Conservation (phyloP, 148 eudicot genomes). For the Silene uniflora region DNA sequence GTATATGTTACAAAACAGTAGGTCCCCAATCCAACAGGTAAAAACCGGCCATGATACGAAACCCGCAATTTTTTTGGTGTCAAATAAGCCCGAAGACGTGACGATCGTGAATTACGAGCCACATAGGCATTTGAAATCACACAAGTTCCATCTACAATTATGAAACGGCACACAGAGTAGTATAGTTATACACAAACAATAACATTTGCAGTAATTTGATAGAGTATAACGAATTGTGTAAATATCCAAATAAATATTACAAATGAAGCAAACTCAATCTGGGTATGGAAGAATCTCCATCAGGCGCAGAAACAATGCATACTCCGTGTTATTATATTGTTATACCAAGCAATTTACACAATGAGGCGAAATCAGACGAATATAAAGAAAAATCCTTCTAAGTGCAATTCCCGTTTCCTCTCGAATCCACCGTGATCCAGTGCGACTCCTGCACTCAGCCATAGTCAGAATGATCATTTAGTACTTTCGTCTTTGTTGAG, state of each 20-base stretch:
- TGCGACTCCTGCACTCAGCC: conserved; percentile 3
- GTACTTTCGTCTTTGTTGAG: not conserved
- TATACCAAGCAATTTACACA: not conserved
- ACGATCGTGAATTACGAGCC: no score
- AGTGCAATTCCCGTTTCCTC: not conserved
- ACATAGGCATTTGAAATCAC: no score
- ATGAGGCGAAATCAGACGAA: not conserved
- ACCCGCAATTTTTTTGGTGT: no score
- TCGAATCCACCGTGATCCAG: not conserved
- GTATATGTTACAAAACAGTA: no score
- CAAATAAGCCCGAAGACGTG: no score
- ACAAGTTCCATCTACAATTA: not conserved
- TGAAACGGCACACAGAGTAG: not conserved
- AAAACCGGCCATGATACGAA: no score
- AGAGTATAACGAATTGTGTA: no score
- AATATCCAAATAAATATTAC: not conserved
- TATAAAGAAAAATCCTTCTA: not conserved
- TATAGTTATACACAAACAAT: not conserved
- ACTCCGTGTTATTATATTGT: not conserved
- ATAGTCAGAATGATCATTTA: not conserved
- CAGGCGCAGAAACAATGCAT: not conserved
- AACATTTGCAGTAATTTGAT: not conserved
- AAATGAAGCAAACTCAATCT: not conserved
- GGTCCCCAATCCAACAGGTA: no score
- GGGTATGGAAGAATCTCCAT: not conserved